Conservation (phyloP, 805 yeast species). For the Tetrapisispora fleetii region DNA sequence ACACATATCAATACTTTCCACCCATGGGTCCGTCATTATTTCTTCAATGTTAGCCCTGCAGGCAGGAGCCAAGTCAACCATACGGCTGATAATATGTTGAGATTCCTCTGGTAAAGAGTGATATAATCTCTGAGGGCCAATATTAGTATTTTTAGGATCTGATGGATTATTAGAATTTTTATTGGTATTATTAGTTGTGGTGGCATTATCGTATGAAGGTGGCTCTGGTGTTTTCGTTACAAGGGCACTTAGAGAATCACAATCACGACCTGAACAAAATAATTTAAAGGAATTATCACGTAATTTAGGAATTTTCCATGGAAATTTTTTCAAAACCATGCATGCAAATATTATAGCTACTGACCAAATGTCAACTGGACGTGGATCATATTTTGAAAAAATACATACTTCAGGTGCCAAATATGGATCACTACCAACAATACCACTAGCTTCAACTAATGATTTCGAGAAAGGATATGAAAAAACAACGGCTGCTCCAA, state of each 20-base stretch:
- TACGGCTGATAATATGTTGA: slow-evolving; percentile 55
- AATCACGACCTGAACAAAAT: slow-evolving; percentile 61
- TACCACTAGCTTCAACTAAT: slow-evolving; percentile 63
- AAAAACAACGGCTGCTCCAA: slow-evolving; percentile 84
- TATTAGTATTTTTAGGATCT: slow-evolving; percentile 50
- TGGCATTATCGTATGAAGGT: slow-evolving; percentile 26
- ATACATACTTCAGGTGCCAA: slow-evolving; percentile 84
- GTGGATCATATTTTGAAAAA: slow-evolving; percentile 68
- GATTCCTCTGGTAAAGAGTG: slow-evolving; percentile 64
- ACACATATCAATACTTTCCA: slow-evolving; percentile 58
- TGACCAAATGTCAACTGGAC: slow-evolving; percentile 89
- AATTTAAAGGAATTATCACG: slow-evolving; percentile 70
- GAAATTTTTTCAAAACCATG: slow-evolving; percentile 80
- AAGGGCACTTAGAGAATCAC: slow-evolving; percentile 50
- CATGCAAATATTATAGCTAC: slow-evolving; percentile 80
- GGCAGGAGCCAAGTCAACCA: slow-evolving; percentile 82
- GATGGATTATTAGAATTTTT: slow-evolving; percentile 22
- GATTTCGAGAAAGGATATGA: slow-evolving; percentile 70
- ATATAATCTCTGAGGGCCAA: slow-evolving; percentile 64
- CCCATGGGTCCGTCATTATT: slow-evolving; percentile 65
- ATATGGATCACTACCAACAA: slow-evolving; percentile 78
- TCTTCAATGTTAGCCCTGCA: slow-evolving; percentile 76
- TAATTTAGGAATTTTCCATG: slow-evolving; percentile 81
- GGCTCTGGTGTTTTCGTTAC: slow-evolving; percentile 39
- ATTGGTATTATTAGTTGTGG: slow-evolving; percentile 3